Percentiles rank a stretch among this genome's conserved stretches.
These are phyloP conservation scores for Exophiala oligosperma DNA, from an alignment of 2,329 filamentous ascomycete genomes.

Conservation along the genomic window DNA sequence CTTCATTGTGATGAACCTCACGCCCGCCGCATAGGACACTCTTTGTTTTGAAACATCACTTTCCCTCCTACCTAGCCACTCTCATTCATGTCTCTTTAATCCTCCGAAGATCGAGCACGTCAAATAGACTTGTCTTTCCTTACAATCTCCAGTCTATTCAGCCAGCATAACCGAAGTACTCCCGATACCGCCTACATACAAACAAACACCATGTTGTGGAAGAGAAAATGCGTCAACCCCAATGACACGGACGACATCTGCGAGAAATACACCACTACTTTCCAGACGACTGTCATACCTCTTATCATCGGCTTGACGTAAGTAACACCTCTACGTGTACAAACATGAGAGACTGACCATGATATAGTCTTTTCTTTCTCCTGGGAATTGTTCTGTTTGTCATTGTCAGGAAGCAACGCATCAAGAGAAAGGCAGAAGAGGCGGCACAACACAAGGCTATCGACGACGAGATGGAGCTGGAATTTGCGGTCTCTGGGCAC, in stretches of 20 bases:
- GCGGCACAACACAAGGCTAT: constrained; percentile 16
- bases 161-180: background rate
- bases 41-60: background rate
- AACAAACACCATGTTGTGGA: constrained; percentile 10
- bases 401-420: constrained; percentile 13
- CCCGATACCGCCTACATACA: background rate
- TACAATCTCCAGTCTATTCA: background rate
- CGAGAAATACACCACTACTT: constrained; percentile 11
- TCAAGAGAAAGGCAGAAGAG: constrained; percentile 10
- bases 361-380: constrained; percentile 8
- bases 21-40: background rate
- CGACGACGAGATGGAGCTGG: constrained; percentile 16
- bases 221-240: constrained; percentile 15
- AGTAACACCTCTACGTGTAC: background rate
- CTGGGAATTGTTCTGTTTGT: constrained; percentile 7
- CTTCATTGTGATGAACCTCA: background rate
- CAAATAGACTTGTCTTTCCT: background rate
- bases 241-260: constrained; percentile 12
- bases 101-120: background rate
- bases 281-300: constrained; percentile 17
- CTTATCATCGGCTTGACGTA: constrained; percentile 17
- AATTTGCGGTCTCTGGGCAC: background rate
- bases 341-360: background rate
- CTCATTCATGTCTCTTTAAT: background rate
- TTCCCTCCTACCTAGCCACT: background rate